A percentile compares a stretch with the other conserved stretches of the same genome.
Conservation (phyloP, 2,329 filamentous ascomycete species). For the Paraphoma chrysanthemicola region DNA sequence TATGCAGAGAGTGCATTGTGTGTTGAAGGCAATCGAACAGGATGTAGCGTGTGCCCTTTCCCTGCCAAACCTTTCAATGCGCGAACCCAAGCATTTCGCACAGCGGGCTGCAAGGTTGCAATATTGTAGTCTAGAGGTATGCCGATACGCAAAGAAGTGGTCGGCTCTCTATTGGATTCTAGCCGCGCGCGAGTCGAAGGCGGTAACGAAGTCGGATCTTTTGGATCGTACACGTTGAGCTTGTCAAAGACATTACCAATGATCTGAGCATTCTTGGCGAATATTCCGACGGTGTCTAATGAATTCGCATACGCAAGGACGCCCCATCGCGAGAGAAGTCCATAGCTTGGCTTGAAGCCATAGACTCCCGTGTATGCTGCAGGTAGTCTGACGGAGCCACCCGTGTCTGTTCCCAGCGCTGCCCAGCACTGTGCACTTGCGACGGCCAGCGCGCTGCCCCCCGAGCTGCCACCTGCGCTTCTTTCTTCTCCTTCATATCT, state of each 20-base stretch:
- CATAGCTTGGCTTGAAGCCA: constrained; percentile 92
- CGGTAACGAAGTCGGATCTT: constrained; percentile 78
- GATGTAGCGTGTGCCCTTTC: constrained; percentile 74
- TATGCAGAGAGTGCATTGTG: constrained; percentile 88
- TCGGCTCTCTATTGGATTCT: not conserved
- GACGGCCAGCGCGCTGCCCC: constrained; percentile 89
- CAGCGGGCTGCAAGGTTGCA: constrained; percentile 72
- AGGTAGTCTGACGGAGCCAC: constrained; percentile 84
- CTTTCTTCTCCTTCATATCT: constrained; percentile 55
- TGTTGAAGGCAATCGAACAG: constrained; percentile 83
- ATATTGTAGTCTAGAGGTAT: constrained; percentile 85
- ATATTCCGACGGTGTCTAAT: constrained; percentile 84
- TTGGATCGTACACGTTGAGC: constrained; percentile 67
- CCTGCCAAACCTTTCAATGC: constrained; percentile 66
- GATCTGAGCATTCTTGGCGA: constrained; percentile 64
- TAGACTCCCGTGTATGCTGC: constrained; percentile 84
- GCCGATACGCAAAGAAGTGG: constrained; percentile 56
- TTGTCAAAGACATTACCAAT: constrained; percentile 55
- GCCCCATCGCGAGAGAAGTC: constrained; percentile 82
- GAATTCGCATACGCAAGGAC: constrained; percentile 93
- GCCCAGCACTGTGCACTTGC: constrained; percentile 67
- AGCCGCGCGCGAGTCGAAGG: constrained; percentile 59
- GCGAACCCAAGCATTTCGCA: constrained; percentile 73
- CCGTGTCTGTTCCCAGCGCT: constrained; percentile 91
- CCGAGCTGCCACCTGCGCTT: constrained; percentile 70